These are phyloP conservation scores for Marasmius fiardii DNA, from an alignment of 1,284 basidiomycete genomes.

Conservation along the genomic window DNA sequence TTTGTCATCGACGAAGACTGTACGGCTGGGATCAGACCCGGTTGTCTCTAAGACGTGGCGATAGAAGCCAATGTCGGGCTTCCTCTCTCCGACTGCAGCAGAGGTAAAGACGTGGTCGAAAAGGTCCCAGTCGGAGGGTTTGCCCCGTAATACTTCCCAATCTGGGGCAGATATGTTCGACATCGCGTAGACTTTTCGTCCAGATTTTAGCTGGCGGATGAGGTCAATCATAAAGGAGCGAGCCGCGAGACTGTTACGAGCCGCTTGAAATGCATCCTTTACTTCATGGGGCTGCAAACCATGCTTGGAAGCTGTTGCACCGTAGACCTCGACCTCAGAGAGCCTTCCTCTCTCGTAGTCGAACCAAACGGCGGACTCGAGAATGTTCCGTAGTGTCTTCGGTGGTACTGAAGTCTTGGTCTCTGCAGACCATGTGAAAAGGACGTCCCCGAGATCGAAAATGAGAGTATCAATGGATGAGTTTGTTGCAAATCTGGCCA, in stretches of 20 bases:
- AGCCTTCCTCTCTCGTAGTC: conserved; percentile 52
- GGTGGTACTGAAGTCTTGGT: conserved; percentile 46
- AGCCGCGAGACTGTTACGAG: conserved; percentile 41
- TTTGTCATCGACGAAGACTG: conserved; percentile 58
- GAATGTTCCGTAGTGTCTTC: conserved; percentile 39
- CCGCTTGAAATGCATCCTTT: conserved; percentile 38
- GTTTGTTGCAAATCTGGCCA: background rate
- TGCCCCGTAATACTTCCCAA: conserved; percentile 41
- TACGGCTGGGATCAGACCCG: conserved; percentile 36
- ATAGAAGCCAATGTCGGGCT: conserved; percentile 55
- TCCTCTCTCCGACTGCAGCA: conserved; percentile 45
- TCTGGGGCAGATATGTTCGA: conserved; percentile 59
- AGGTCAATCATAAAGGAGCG: conserved; percentile 43
- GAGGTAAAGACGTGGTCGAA: conserved; percentile 56
- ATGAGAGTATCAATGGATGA: conserved; percentile 9
- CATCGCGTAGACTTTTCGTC: conserved; percentile 50
- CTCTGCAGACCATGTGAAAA: conserved; percentile 49
- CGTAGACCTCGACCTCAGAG: conserved; percentile 45
- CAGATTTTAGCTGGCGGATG: conserved; percentile 42
- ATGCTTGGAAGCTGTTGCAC: conserved; percentile 38
- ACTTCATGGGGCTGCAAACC: conserved; percentile 36
- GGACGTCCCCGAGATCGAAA: conserved; percentile 13
- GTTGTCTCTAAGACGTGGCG: conserved; percentile 42
- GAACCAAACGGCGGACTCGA: conserved; percentile 49
- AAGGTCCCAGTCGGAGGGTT: conserved; percentile 46